phyloP scores from a whole-genome alignment of 139 green algal genomes.

The Tetratostichococcus sp. region DNA sequence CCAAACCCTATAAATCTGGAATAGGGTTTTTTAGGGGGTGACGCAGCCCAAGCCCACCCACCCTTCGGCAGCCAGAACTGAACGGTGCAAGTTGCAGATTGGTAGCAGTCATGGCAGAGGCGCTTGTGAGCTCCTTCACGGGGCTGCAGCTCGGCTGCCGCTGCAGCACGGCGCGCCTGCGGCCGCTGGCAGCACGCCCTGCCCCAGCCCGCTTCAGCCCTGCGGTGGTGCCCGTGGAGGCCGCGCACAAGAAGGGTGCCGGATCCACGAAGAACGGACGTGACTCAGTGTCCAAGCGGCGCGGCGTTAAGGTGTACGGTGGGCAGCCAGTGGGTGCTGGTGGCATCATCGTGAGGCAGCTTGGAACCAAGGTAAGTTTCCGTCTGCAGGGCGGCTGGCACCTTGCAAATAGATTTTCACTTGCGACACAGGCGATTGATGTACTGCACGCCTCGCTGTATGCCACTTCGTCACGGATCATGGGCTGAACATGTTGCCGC shows the following conservation, averaged over 20 bases:
- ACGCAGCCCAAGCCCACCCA: no score
- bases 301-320: constrained; percentile 95
- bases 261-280: constrained; percentile 97
- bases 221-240: not conserved
- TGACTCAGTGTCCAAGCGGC: constrained; percentile 84
- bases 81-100: no score
- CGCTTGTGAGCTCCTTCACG: not conserved
- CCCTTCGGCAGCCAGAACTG: no score
- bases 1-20: no score
- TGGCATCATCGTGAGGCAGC: constrained; percentile 94
- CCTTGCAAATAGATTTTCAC: no score
- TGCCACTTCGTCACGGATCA: no score
- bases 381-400: no score
- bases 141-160: not conserved
- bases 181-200: no score
- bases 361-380: constrained; percentile 72
- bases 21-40: no score
- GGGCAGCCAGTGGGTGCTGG: constrained; percentile 88
- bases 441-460: no score
- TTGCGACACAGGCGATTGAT: no score
- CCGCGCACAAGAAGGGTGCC: constrained; percentile 74
- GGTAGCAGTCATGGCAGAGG: not conserved
- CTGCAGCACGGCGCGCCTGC: not conserved
- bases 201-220: constrained; percentile 1
- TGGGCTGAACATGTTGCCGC: no score